Evolutionary conservation across 495 filamentous ascomycete species (phyloP), one percentile per base, ranked within the genome.

Genomic region (Xanthoparmelia taractica): DNA sequence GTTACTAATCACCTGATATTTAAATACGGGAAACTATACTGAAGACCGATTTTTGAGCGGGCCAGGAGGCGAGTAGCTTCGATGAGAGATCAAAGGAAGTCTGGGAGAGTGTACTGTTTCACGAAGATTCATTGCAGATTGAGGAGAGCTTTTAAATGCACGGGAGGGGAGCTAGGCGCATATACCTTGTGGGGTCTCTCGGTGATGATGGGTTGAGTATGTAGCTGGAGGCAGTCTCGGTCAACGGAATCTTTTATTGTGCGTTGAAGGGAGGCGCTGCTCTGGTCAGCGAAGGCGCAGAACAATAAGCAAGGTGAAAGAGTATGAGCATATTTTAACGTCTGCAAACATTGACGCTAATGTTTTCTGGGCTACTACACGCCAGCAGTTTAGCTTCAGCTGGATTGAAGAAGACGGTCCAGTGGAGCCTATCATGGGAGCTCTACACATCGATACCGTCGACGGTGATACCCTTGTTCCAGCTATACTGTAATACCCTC

Each of bases 401-500:
- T 12, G 29, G 25, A 29, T 4, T 17, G 15, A 8, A 27, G 13
- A 25, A 17, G 20, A 54, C 7, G 8, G 17, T 33, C 29, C 15
- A 4, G 2, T 17, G 12, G 48, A 31, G 31, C 48, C 27, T 1
- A 33, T 45, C 20, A n/a, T 10, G n/a, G 8, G 1, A 18, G 25
- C 20, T 15, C 58, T 72, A 90, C 66, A 90, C 85, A 73, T 90
- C 87, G 71, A 88, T 82, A 54, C 85, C 85, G 68, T 89, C 86
- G 43, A 89, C 85, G 52, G 84, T 85, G 68, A 83, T 75, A 59
- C 85, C 85, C 79, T 85, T 87, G 65, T 78, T 78, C 88, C 89
- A 92, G 59, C 78, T 77, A 74, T 88, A 82, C 77, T 91, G 87
- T 79, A 90, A 81, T 52, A 83, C 38, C 56, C 83, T 77, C 36